A percentile compares a stretch with the other conserved stretches of the same genome.
Conservation (phyloP, 2,329 filamentous ascomycete species). For the Xylariaceae sp. region DNA sequence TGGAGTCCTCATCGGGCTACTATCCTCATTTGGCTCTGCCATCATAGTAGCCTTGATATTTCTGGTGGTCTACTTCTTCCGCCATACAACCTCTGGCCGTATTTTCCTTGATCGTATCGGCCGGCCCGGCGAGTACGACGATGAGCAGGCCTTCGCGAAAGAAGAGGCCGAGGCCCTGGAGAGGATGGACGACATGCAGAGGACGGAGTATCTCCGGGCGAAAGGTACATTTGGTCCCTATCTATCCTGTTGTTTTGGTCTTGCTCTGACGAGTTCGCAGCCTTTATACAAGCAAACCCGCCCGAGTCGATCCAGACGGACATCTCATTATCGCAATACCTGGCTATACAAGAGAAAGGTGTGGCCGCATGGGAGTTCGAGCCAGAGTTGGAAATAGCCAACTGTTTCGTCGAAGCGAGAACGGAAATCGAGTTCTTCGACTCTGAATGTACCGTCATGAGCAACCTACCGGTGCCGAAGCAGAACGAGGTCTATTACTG, state of each 20-base stretch:
- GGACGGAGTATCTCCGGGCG: conserved; percentile 85
- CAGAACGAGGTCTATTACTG: conserved; percentile 99
- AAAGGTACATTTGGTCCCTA: conserved; percentile 63
- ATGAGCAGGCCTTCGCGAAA: conserved; percentile 88
- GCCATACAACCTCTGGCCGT: conserved; percentile 79
- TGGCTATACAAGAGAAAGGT: conserved; percentile 98
- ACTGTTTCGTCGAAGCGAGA: conserved; percentile 93
- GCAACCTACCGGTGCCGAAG: conserved; percentile 93
- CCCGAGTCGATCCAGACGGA: conserved; percentile 94
- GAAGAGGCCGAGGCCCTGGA: conserved; percentile 95
- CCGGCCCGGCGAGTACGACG: conserved; percentile 91
- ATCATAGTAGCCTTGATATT: conserved; percentile 75
- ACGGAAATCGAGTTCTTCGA: conserved; percentile 99
- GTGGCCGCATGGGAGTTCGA: conserved; percentile 99
- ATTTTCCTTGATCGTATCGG: conserved; percentile 93
- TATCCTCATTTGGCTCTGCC: conserved; percentile 90
- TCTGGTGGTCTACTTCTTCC: conserved; percentile 84
- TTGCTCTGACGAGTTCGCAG: conserved; percentile 41
- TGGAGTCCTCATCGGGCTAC: conserved; percentile 88
- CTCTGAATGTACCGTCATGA: conserved; percentile 94
- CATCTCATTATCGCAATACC: conserved; percentile 93
- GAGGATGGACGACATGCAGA: conserved; percentile 87
- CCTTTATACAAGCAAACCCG: conserved; percentile 88
- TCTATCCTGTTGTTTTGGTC: too few relatives aligned
- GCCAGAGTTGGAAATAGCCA: conserved; percentile 96